Base-by-base conservation (phyloP, 805 yeast species). In the Candida rishiriensis region DNA sequence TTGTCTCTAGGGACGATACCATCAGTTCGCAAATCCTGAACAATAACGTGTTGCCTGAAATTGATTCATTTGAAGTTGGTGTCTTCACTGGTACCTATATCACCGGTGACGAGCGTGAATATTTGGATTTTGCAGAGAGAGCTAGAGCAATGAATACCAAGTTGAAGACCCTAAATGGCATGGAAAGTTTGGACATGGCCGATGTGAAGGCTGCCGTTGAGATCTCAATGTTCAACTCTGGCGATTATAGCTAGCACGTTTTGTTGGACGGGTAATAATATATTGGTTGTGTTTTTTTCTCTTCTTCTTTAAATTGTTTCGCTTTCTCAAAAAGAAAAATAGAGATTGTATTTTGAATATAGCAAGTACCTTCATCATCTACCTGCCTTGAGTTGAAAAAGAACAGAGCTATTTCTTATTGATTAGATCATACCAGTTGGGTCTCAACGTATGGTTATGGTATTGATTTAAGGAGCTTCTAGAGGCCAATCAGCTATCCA, bases 51-150 rank as follows among this genome's bases (percentile, higher is more conserved):
- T 21, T 47, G 29, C 63, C 69, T 12, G 53, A 58, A 13, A 71
- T 85, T 47, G 69, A 72, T 21, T 77, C 83, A 34, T 93, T 89
- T 57, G 99, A 93, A 70, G 90, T 88, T 42, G 99, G 99, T 64
- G 99, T 93, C 12, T 93, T 93, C 66, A 93, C 95, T 10, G 99
- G 99, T 39, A 68, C 81, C 48, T 93, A 93, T 64, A 82, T 91
- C 48, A 93, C 99, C n/a, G 98, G 98, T 42, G 84, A 82, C 37
- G 96, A 88, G 64, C 84, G 85, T 57, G 78, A 78, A 38, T 90
- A 91, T 64, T 66, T 93, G 46, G 79, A 78, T 52, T 90, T 86
- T 62, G 76, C 93, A 50, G 98, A 90, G 66, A 72, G 74, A 51
- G 79, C 88, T 46, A 76, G 99, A 61, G 95, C 91, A 13, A 76